Base-by-base conservation (phyloP, 352 stramenopile genomes). In the Pythium sukuiense region DNA sequence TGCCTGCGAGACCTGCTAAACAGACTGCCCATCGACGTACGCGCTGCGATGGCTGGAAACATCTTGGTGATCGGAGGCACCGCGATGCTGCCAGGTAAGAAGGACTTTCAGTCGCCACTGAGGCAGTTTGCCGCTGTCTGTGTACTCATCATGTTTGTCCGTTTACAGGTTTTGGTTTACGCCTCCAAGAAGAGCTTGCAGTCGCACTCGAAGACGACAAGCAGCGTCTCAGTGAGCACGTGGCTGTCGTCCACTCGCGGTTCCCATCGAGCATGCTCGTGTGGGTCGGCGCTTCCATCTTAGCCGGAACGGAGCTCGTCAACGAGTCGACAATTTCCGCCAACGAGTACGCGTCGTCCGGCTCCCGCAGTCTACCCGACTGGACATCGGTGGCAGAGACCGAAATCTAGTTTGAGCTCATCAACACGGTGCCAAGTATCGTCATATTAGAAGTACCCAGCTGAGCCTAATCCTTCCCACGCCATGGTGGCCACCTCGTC, bases 211-310 rank as follows among this genome's bases (percentile, higher is more conserved):
- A 60, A 24, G 45, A 80, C 16, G 67, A 85, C 37, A 76, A 81
- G 35, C 73, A 87, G 24, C 77, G 70, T 48, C 65, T 79, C 35
- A 73, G 83, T 24, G 67, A 83, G 26, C 66, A 59, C 20, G 69
- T 76, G 24, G 54, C 70, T 37, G 64, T 93, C 6, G 72, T 89
- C 29, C 61, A 64, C 24, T 73, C 77, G 2, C 76, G 79, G 32
- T 96, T 94, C 59, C 87, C 87, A 7, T 72, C 75, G 0, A 93
- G 92, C 59, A 69, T 96, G 67, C 68, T 94, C 27, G 65, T 76
- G 3, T 96, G 87, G 87, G 69, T 96, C 32, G 87, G 87, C 24
- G 85, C 76, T 0, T 94, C 85, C 18, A 74, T 96, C 67, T 94
- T 88, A 37, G 87, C 80, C 18, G 73, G 82, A 8, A 93, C 81